A percentile compares a stretch with the other conserved stretches of the same genome.
These are phyloP conservation scores for Yamadazyma dendronema DNA, from an alignment of 1,139 yeast genomes.

Conservation along the genomic window DNA sequence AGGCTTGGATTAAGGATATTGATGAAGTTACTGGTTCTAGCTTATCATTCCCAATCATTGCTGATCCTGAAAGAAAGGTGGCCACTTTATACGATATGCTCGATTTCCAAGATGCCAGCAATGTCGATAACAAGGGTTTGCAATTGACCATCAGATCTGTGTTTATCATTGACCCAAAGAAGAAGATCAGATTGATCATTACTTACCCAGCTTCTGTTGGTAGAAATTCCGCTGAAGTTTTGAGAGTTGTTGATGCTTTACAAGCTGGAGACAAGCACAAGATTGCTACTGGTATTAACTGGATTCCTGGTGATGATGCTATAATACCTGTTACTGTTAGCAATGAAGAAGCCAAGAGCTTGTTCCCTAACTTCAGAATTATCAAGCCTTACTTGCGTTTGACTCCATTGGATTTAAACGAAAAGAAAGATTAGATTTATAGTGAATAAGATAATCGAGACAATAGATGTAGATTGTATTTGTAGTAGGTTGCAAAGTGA, in stretches of 20 bases:
- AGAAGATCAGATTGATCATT: conserved; percentile 78
- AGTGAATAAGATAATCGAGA: neutral
- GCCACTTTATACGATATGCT: conserved; percentile 88
- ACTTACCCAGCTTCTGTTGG: conserved; percentile 92
- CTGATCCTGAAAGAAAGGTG: conserved; percentile 77
- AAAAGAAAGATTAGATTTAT: conserved; percentile 10
- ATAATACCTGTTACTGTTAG: conserved; percentile 83
- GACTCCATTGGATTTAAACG: conserved; percentile 28
- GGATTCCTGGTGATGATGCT: conserved; percentile 79
- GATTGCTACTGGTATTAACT: conserved; percentile 78
- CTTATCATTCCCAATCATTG: conserved; percentile 83
- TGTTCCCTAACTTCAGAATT: conserved; percentile 73
- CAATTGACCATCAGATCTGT: conserved; percentile 79
- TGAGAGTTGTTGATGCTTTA: conserved; percentile 82
- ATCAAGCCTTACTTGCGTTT: conserved; percentile 72
- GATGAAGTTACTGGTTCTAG: conserved; percentile 73
- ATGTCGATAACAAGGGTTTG: conserved; percentile 67
- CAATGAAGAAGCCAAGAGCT: conserved; percentile 72
- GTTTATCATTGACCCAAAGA: conserved; percentile 80
- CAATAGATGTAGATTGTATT: too few species aligned
- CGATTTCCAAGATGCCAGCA: conserved; percentile 83
- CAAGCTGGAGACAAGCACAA: conserved; percentile 79
- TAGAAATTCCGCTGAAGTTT: conserved; percentile 83
- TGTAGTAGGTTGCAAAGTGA: neutral
- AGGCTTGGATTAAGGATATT: conserved; percentile 82